phyloP scores from a whole-genome alignment of 352 stramenopile species.

The Globisporangium iwayamae region DNA sequence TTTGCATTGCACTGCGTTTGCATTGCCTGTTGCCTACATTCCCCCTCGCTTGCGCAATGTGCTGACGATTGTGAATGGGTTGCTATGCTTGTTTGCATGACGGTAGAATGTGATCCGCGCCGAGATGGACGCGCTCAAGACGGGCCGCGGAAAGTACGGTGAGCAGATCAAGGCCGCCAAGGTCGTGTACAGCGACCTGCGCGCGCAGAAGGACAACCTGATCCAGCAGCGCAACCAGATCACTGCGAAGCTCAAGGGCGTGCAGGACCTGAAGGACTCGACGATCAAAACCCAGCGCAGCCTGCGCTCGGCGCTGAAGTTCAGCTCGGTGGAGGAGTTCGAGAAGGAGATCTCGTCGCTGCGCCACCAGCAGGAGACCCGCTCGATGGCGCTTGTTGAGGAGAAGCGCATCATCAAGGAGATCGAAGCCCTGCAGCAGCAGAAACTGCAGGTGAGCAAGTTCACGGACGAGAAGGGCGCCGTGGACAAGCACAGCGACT shows the following conservation, averaged over 20 bases:
- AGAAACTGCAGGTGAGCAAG: constrained; percentile 87
- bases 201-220: constrained; percentile 82
- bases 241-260: constrained; percentile 76
- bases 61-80: neutral
- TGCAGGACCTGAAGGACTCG: constrained; percentile 80
- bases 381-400: constrained; percentile 94
- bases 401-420: constrained; percentile 98
- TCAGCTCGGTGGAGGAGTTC: constrained; percentile 86
- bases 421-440: constrained; percentile 89
- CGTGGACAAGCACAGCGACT: constrained; percentile 79
- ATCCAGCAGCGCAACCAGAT: constrained; percentile 82
- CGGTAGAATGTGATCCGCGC: constrained; percentile 44
- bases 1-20: neutral
- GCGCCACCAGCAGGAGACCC: constrained; percentile 91
- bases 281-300: constrained; percentile 67
- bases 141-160: constrained; percentile 75
- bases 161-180: constrained; percentile 89
- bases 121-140: constrained; percentile 82
- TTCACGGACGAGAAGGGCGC: constrained; percentile 78
- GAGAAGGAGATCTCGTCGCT: constrained; percentile 89
- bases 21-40: neutral
- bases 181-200: constrained; percentile 74
- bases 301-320: constrained; percentile 77
- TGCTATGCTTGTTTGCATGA: neutral
- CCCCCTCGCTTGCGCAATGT: neutral